Base-by-base conservation (phyloP, 768 basidiomycete genomes). In the Lactifluus pinguis region DNA sequence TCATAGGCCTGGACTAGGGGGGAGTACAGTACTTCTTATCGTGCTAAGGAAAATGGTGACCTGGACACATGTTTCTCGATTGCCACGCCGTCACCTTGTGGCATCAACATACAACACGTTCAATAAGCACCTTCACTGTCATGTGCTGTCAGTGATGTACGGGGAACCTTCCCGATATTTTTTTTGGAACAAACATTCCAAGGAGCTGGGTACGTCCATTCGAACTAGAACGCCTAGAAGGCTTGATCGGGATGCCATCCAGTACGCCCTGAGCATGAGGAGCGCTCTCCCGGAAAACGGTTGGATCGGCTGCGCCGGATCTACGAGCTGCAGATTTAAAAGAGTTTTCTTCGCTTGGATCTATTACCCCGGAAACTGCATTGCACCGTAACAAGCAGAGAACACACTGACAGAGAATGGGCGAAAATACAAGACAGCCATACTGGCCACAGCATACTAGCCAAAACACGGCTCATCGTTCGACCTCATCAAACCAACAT, bases 201-300 rank as follows among this genome's bases (percentile, higher is more conserved):
- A 13, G 21, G 50, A 15, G 6, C 19, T 38, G 38, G 32, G 34
- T 25, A 42, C 13, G 44, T 38, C 17, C 55, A 49, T 25, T 19
- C n/a, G 5, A 30, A 4, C n/a, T 41, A 4, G 11, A n/a, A 21
- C 21, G 60, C 9, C 53, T 15, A 51, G 29, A 30, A 19, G 3
- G 19, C 47, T 53, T 39, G 44, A 60, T 55, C 45, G 21, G 49
- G 48, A 25, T 13, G 19, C 44, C 51, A 58, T 58, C 51, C 56
- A 34, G 21, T 49, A 53, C 44, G 52, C 52, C 61, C 56, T 32
- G 15, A 34, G 32, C 4, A 38, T 10, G 36, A 15, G 29, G 9
- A 34, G 25, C 30, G 25, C 30, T 34, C 10, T 14, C 34, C 55
- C 50, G 44, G 53, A 51, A 29, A 13, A 21, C 32, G 42, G 50